Evolutionary conservation across 169 alveolate species (phyloP).

Genomic region (Plasmodium reichenowi): DNA sequence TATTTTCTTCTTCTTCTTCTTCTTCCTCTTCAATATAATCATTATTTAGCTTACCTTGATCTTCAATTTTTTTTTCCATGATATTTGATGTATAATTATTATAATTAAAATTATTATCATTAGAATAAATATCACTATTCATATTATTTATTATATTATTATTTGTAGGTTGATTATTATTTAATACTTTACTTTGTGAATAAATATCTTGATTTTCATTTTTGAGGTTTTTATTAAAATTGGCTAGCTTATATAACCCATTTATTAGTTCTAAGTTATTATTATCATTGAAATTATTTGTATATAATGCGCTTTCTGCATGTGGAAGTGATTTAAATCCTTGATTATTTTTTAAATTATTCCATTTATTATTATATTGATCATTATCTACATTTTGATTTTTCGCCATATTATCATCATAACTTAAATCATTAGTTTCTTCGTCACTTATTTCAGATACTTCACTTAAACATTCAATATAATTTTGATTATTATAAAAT

Average conservation of each 20-base stretch:
- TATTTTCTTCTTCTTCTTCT: conserved; percentile 2
- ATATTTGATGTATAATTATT: neutral
- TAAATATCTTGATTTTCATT: no score
- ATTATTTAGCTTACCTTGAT: neutral
- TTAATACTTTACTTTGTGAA: neutral
- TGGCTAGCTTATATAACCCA: neutral
- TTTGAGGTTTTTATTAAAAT: neutral
- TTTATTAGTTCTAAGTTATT: neutral
- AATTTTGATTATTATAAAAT: conserved; percentile 2
- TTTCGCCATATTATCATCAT: neutral
- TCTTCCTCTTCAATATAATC: neutral
- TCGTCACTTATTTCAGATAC: conserved; percentile 76
- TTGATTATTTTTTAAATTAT: neutral
- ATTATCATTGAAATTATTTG: neutral
- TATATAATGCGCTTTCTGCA: neutral
- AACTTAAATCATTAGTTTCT: conserved; percentile 1
- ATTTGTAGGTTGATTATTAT: neutral
- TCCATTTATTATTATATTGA: neutral
- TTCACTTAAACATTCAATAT: conserved; percentile 64
- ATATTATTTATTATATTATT: no score
- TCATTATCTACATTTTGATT: neutral
- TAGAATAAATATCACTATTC: neutral
- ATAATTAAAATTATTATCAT: neutral
- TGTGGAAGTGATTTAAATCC: neutral
- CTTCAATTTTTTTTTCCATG: neutral